Percentiles rank a stretch among this genome's conserved stretches.
Conservation (phyloP, 768 basidiomycete genomes). For the Crucibulum laeve region DNA sequence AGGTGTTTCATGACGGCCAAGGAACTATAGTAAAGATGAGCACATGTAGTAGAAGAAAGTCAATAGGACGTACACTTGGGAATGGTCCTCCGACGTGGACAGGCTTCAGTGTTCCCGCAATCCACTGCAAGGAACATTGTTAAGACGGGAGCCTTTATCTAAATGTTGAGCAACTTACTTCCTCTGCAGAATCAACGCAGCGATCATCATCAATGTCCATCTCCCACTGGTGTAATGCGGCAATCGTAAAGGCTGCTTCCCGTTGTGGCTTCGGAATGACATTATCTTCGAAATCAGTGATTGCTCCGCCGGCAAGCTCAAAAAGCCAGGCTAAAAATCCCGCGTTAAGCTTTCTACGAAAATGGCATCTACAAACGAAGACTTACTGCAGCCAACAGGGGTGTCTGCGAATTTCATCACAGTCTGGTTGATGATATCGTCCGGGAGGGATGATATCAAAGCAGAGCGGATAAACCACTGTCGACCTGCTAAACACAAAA, state of each 20-base stretch:
- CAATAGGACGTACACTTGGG: conserved; percentile 63
- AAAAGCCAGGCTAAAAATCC: conserved; percentile 79
- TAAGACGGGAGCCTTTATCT: conserved; percentile 8
- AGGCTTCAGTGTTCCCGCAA: conserved; percentile 64
- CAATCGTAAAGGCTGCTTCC: conserved; percentile 78
- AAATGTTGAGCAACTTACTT: conserved; percentile 37
- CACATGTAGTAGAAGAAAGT: conserved; percentile 7
- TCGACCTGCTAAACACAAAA: conserved; percentile 50
- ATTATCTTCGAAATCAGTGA: conserved; percentile 65
- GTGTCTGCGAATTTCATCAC: conserved; percentile 78
- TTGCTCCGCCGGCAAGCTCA: conserved; percentile 82
- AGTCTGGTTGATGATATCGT: conserved; percentile 82
- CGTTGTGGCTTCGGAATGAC: conserved; percentile 78
- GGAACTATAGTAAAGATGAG: conserved; percentile 44
- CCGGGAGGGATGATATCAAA: conserved; percentile 77
- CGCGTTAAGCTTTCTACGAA: neutral
- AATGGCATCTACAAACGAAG: neutral
- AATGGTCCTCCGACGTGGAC: conserved; percentile 77
- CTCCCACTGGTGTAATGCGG: conserved; percentile 92
- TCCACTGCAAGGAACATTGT: conserved; percentile 54
- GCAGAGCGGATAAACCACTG: conserved; percentile 93
- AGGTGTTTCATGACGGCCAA: conserved; percentile 66
- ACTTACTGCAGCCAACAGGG: conserved; percentile 89
- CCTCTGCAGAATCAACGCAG: conserved; percentile 82
- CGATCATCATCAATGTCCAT: conserved; percentile 74